These are phyloP conservation scores for Alternaria atra DNA, from an alignment of 2,329 filamentous ascomycete species.

Conservation along the genomic window DNA sequence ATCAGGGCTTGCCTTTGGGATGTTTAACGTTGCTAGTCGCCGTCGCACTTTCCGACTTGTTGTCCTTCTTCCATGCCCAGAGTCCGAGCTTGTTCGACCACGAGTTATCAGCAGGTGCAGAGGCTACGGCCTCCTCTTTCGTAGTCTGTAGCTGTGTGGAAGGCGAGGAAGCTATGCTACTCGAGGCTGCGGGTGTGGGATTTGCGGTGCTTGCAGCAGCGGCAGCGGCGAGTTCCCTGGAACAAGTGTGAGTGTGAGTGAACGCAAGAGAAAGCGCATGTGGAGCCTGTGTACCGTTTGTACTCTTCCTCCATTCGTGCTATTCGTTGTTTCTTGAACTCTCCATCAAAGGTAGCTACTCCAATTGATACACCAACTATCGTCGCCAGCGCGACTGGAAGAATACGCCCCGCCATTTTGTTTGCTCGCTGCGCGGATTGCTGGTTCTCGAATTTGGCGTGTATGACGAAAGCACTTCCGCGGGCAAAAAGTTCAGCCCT, in stretches of 20 bases:
- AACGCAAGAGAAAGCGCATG: not conserved
- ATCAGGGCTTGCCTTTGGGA: conserved; percentile 63
- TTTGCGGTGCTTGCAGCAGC: conserved; percentile 28
- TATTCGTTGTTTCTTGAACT: conserved; percentile 45
- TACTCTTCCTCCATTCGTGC: conserved; percentile 47
- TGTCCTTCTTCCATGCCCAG: conserved; percentile 45
- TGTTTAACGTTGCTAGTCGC: conserved; percentile 68
- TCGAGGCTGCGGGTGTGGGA: conserved; percentile 24
- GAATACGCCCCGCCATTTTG: conserved; percentile 44
- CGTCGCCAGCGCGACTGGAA: conserved; percentile 44
- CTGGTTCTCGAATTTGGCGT: not conserved
- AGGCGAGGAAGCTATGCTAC: conserved; percentile 17
- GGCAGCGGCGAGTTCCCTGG: conserved; percentile 38
- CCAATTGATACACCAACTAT: conserved; percentile 45
- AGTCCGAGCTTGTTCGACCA: conserved; percentile 43
- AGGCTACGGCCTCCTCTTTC: conserved; percentile 19
- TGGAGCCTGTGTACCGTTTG: conserved; percentile 31
- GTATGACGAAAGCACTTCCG: conserved; percentile 30
- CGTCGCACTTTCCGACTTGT: conserved; percentile 61
- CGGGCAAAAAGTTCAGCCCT: conserved; percentile 29
- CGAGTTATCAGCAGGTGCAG: conserved; percentile 21
- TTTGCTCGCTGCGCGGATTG: not conserved
- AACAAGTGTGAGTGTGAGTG: conserved; percentile 15
- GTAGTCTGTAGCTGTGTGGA: conserved; percentile 18
- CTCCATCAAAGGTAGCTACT: conserved; percentile 45